Evolutionary conservation across 164 flowering plant genomes (phyloP).

Genomic region (Nelumbo lutea): DNA sequence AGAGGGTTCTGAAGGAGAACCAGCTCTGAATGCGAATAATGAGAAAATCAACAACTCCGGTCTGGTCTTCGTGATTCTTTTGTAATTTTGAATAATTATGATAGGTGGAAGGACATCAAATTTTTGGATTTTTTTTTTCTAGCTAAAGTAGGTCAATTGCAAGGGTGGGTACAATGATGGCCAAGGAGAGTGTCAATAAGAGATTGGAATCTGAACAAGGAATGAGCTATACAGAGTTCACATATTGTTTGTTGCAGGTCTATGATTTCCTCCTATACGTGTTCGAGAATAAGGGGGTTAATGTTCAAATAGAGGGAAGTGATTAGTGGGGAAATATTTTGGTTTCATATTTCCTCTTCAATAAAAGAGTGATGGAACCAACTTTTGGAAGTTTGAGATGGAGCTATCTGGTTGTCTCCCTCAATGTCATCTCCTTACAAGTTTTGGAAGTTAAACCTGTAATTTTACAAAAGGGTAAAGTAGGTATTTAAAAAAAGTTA

Average conservation of each 20-base stretch:
- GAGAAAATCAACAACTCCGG: not conserved
- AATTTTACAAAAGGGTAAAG: no score
- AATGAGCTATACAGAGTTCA: conserved; percentile 40
- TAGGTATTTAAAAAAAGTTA: no score
- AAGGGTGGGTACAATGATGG: conserved; percentile 50
- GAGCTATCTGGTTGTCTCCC: conserved; percentile 78
- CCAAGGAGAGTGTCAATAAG: conserved; percentile 34
- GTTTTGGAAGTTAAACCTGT: conserved; percentile 47
- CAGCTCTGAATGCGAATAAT: not conserved
- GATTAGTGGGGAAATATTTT: conserved; percentile 55
- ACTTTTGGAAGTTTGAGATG: conserved; percentile 86
- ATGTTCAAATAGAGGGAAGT: conserved; percentile 81
- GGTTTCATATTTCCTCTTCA: conserved; percentile 32
- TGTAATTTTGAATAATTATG: conserved; percentile 25
- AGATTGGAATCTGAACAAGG: conserved; percentile 25
- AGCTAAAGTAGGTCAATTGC: conserved; percentile 55
- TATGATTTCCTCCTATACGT: conserved; percentile 21
- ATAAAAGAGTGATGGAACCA: conserved; percentile 77
- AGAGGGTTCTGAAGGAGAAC: no score
- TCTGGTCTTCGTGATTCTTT: conserved; percentile 19
- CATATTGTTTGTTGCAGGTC: conserved; percentile 62
- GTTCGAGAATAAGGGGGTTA: conserved; percentile 45
- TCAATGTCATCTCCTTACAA: conserved; percentile 63
- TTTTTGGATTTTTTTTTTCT: conserved; percentile 47
- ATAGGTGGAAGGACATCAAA: conserved; percentile 73